A percentile compares a stretch with the other conserved stretches of the same genome.
Evolutionary conservation across 1,139 yeast species (phyloP).

Genomic region (Taiozyma sp.): DNA sequence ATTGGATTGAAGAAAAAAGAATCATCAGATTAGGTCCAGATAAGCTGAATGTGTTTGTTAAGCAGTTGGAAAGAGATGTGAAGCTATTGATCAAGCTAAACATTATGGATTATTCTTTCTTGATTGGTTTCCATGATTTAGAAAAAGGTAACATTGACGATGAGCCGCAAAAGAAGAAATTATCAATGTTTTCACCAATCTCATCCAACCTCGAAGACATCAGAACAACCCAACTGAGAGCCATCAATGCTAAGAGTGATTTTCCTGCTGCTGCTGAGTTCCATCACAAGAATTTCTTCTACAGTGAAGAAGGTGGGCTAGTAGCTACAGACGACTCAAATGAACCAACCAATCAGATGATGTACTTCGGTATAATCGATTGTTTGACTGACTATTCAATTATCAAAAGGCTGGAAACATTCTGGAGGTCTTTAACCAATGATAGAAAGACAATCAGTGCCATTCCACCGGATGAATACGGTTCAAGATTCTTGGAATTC

Average conservation of each 20-base stretch:
- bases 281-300: constrained; percentile 55
- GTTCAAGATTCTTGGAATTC: constrained; percentile 76
- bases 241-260: constrained; percentile 33
- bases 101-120: constrained; percentile 92
- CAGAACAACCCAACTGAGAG: constrained; percentile 44
- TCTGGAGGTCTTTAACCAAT: constrained; percentile 74
- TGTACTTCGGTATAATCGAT: constrained; percentile 92
- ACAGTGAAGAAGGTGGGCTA: constrained; percentile 85
- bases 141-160: constrained; percentile 48
- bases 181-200: constrained; percentile 41
- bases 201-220: constrained; percentile 35
- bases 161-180: constrained; percentile 27
- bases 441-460: constrained; percentile 75
- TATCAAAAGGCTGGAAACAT: constrained; percentile 77
- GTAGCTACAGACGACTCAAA: constrained; percentile 64
- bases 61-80: constrained; percentile 76
- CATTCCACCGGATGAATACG: constrained; percentile 86
- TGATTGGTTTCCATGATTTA: constrained; percentile 83
- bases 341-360: constrained; percentile 63
- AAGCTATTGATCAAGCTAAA: constrained; percentile 64
- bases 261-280: constrained; percentile 41
- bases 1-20: constrained; percentile 72
- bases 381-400: constrained; percentile 84
- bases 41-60: constrained; percentile 53
- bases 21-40: constrained; percentile 68